Evolutionary conservation across 176 grass and related monocot genomes (phyloP).

Genomic region (Pontederia crassipes): DNA sequence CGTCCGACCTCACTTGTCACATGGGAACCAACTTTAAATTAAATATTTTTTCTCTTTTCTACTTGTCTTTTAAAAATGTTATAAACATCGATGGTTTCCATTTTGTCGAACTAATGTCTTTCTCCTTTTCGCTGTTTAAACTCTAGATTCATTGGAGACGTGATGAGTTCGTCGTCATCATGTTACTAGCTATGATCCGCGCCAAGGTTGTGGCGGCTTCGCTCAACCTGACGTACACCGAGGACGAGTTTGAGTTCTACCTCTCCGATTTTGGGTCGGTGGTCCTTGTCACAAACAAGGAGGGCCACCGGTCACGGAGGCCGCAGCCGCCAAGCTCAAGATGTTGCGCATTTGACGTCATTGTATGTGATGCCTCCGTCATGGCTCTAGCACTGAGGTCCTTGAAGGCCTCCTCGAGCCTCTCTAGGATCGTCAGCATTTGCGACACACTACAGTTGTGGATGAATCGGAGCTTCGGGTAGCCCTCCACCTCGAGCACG

Average conservation of each 20-base stretch:
- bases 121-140: no score
- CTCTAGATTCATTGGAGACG: no score
- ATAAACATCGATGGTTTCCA: no score
- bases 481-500: conserved; percentile 20
- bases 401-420: conserved; percentile 51
- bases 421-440: conserved; percentile 49
- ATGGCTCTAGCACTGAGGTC: conserved; percentile 75
- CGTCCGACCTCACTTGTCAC: no score
- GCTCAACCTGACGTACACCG: conserved; percentile 71
- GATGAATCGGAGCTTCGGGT: conserved; percentile 68
- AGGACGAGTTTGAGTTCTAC: conserved; percentile 91
- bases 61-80: no score
- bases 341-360: conserved; percentile 68
- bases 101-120: no score
- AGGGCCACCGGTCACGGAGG: conserved; percentile 56
- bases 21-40: no score
- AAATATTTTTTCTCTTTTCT: no score
- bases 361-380: conserved; percentile 86
- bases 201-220: conserved; percentile 61
- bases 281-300: conserved; percentile 44
- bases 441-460: conserved; percentile 91
- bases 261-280: conserved; percentile 59
- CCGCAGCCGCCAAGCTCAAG: conserved; percentile 35
- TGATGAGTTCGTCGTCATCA: conserved; percentile 32
- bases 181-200: conserved; percentile 62